A percentile compares a stretch with the other conserved stretches of the same genome.
phyloP scores from a whole-genome alignment of 805 yeast species.

The Yarrowia porcina region DNA sequence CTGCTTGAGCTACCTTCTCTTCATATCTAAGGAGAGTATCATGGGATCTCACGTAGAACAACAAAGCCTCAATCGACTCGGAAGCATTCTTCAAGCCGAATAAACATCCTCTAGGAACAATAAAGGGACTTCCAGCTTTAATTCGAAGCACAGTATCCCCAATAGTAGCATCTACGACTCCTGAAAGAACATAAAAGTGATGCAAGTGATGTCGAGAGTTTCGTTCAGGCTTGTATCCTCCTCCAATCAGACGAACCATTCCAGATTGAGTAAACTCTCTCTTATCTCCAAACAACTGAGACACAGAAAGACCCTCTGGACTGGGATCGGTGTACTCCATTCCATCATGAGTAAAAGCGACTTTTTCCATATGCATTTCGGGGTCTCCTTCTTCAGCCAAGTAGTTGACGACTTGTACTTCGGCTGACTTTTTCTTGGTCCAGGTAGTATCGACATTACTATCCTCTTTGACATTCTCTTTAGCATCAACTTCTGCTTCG shows the following conservation, averaged over 20 bases:
- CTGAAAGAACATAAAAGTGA: constrained; percentile 71
- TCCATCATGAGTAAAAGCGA: neutral
- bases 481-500: neutral
- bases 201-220: constrained; percentile 65
- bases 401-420: neutral
- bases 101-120: constrained; percentile 72
- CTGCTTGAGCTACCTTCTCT: neutral
- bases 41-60: constrained; percentile 71
- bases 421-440: neutral
- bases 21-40: constrained; percentile 8
- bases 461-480: neutral
- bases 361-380: neutral
- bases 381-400: constrained; percentile 1
- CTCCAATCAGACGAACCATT: constrained; percentile 30
- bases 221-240: constrained; percentile 57
- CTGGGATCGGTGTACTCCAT: constrained; percentile 6
- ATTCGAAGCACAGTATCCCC: constrained; percentile 58
- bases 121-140: constrained; percentile 71
- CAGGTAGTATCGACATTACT: neutral
- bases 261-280: constrained; percentile 13
- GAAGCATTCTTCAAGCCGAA: constrained; percentile 59
- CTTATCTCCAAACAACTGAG: constrained; percentile 19
- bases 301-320: constrained; percentile 13
- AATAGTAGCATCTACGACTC: constrained; percentile 64
- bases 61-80: constrained; percentile 55